These are phyloP conservation scores for Fraxinus dipetala DNA, from an alignment of 305 asterid genomes.

Conservation along the genomic window DNA sequence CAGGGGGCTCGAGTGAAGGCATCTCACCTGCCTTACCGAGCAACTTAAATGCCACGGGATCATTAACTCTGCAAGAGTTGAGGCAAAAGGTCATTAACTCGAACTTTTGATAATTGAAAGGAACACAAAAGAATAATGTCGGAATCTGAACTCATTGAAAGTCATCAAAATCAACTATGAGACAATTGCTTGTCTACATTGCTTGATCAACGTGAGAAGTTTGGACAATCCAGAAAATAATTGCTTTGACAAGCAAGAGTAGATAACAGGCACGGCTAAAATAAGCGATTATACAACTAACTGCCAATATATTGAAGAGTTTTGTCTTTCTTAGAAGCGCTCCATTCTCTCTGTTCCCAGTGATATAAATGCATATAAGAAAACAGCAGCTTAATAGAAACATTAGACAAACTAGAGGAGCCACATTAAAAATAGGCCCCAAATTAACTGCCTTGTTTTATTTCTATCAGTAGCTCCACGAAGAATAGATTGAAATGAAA, in stretches of 20 bases:
- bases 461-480: background rate
- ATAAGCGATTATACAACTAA: background rate
- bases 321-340: background rate
- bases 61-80: slow-evolving; percentile 62
- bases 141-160: background rate
- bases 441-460: background rate
- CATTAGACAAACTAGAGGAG: background rate
- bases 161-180: background rate
- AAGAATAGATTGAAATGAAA: background rate
- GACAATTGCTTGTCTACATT: background rate
- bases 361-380: background rate
- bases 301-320: background rate
- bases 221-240: background rate
- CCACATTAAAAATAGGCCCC: background rate
- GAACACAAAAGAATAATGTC: background rate
- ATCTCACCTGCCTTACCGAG: slow-evolving; percentile 93
- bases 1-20: slow-evolving; percentile 96
- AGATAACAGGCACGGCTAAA: background rate
- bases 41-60: slow-evolving; percentile 90
- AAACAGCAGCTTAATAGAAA: background rate
- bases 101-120: background rate
- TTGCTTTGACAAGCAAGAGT: background rate
- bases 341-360: background rate
- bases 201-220: background rate
- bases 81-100: background rate